These are phyloP conservation scores for Shiraia bambusicola DNA, from an alignment of 2,329 filamentous ascomycete species.

Conservation along the genomic window DNA sequence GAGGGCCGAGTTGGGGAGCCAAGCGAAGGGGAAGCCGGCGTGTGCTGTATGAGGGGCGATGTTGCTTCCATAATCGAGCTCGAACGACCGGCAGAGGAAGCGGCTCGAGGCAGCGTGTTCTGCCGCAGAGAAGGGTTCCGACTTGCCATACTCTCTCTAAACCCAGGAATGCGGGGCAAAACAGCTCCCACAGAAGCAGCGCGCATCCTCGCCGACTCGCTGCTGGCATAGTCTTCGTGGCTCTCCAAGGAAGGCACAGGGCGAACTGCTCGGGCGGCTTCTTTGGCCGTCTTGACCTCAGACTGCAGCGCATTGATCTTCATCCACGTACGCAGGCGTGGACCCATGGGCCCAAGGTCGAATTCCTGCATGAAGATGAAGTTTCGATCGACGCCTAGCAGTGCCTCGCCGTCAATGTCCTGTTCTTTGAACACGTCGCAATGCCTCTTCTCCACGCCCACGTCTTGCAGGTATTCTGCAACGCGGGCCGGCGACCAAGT, in stretches of 20 bases:
- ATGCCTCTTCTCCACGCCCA: slow-evolving; percentile 83
- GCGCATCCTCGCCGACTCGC: slow-evolving; percentile 50
- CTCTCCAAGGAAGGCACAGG: slow-evolving; percentile 38
- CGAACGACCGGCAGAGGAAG: slow-evolving; percentile 36
- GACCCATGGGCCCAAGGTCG: slow-evolving; percentile 85
- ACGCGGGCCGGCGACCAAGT: slow-evolving; percentile 80
- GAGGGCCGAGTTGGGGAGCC: slow-evolving; percentile 61
- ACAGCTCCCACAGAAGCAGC: slow-evolving; percentile 48
- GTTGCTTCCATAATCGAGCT: slow-evolving; percentile 36
- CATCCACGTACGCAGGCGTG: slow-evolving; percentile 91
- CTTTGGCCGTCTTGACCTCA: slow-evolving; percentile 67
- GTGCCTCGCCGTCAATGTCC: slow-evolving; percentile 90
- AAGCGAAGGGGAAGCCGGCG: slow-evolving; percentile 44
- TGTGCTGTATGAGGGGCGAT: slow-evolving; percentile 49
- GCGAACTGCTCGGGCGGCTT: slow-evolving; percentile 36
- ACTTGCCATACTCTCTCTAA: slow-evolving; percentile 35
- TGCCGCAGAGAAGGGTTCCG: slow-evolving; percentile 29
- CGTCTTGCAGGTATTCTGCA: slow-evolving; percentile 82
- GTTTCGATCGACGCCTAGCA: slow-evolving; percentile 92
- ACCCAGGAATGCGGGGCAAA: slow-evolving; percentile 42
- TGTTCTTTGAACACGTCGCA: slow-evolving; percentile 95
- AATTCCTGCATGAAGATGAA: slow-evolving; percentile 95
- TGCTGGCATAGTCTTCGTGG: slow-evolving; percentile 34
- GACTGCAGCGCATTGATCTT: slow-evolving; percentile 92
- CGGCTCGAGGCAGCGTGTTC: slow-evolving; percentile 30